These are phyloP conservation scores for Vigna angularis DNA, from an alignment of 306 rosid genomes.

Conservation along the genomic window DNA sequence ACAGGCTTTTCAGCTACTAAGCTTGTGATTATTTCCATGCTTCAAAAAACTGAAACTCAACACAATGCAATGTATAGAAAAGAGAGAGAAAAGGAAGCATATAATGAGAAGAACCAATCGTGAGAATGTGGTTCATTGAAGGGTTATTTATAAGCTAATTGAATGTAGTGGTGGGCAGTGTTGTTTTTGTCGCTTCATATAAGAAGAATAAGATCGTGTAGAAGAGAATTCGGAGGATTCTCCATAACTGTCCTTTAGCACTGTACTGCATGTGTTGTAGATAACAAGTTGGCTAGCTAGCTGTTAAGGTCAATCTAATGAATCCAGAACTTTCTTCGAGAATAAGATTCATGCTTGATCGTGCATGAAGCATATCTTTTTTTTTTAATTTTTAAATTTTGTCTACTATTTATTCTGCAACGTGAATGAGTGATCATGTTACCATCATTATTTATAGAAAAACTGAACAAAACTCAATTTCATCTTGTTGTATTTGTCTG, in stretches of 20 bases:
- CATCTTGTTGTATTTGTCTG: background rate
- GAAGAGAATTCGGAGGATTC: constrained; percentile 47
- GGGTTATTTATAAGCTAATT: constrained; percentile 54
- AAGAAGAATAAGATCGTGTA: constrained; percentile 37
- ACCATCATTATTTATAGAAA: background rate
- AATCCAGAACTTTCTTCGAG: constrained; percentile 45
- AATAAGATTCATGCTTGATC: constrained; percentile 50
- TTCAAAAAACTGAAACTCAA: background rate
- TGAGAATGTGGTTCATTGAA: constrained; percentile 32
- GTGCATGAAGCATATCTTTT: constrained; percentile 35
- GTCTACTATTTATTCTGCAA: constrained; percentile 1
- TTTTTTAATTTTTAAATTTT: background rate
- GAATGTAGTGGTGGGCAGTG: constrained; percentile 17
- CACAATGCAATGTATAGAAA: background rate
- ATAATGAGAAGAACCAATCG: background rate
- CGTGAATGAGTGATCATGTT: constrained; percentile 31
- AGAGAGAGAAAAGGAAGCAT: background rate
- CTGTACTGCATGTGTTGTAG: constrained; percentile 29
- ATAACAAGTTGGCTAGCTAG: constrained; percentile 48
- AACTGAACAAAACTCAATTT: constrained; percentile 5
- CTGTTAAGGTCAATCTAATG: constrained; percentile 43
- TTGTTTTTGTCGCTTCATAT: constrained; percentile 16
- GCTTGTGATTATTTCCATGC: constrained; percentile 54
- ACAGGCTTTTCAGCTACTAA: constrained; percentile 71
- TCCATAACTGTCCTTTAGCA: constrained; percentile 34